Evolutionary conservation across 345 rosid species (phyloP).

Genomic region (Citropsis articulata): DNA sequence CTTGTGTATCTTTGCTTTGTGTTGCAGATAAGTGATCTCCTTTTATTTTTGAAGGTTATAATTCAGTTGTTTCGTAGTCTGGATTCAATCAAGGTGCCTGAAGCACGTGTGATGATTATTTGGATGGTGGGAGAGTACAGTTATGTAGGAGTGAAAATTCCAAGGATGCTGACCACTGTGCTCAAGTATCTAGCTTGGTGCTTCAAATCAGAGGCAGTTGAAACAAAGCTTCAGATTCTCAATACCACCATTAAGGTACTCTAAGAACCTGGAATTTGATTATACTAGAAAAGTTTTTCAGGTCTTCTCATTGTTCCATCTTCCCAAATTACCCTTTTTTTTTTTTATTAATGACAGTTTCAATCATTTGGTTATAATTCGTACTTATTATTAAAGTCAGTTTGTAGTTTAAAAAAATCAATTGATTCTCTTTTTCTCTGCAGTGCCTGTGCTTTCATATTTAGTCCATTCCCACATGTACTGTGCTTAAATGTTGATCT

Average conservation of each 20-base stretch:
- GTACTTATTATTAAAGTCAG: not conserved
- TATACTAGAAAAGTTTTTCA: not conserved
- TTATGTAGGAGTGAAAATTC: slow-evolving; percentile 68
- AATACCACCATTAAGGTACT: slow-evolving; percentile 71
- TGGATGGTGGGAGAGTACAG: slow-evolving; percentile 95
- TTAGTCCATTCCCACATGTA: not conserved
- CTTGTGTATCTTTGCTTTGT: not conserved
- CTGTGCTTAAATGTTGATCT: not conserved
- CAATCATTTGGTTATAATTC: not conserved
- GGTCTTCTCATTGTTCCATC: slow-evolving; percentile 1
- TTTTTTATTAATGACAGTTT: not conserved
- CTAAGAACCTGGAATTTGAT: not conserved
- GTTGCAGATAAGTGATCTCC: not conserved
- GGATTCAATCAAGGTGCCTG: slow-evolving; percentile 82
- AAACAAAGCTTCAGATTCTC: slow-evolving; percentile 92
- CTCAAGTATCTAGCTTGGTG: slow-evolving; percentile 88
- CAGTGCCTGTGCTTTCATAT: too few relatives aligned
- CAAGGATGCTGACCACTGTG: slow-evolving; percentile 69
- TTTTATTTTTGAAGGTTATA: slow-evolving; percentile 52
- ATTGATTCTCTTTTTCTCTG: not conserved
- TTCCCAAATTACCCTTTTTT: not conserved
- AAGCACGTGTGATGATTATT: slow-evolving; percentile 85
- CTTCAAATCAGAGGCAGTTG: slow-evolving; percentile 76
- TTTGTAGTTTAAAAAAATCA: not conserved
- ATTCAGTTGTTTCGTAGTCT: slow-evolving; percentile 73